Evolutionary conservation across 768 basidiomycete genomes (phyloP).

Genomic region (Leccinum subgranulosum): DNA sequence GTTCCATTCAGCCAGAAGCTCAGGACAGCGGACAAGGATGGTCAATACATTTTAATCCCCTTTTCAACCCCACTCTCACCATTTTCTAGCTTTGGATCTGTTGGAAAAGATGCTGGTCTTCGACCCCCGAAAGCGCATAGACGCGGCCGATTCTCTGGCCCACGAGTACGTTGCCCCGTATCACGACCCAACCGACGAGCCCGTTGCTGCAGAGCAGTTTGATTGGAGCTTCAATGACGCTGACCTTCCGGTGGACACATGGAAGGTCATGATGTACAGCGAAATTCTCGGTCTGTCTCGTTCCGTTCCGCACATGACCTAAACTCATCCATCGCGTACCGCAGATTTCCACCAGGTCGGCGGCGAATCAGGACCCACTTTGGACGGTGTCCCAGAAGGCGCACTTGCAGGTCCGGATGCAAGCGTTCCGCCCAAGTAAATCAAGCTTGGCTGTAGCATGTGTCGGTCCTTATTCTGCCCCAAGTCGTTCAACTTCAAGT

Average conservation of each 20-base stretch:
- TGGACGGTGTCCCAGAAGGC: slow-evolving; percentile 48
- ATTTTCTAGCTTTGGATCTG: slow-evolving; percentile 75
- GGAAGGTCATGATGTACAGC: slow-evolving; percentile 99
- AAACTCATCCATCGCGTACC: background rate
- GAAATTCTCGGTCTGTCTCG: slow-evolving; percentile 82
- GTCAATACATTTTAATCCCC: slow-evolving; percentile 39
- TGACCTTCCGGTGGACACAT: slow-evolving; percentile 95
- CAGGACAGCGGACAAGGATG: slow-evolving; percentile 80
- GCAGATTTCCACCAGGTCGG: slow-evolving; percentile 81
- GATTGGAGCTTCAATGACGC: slow-evolving; percentile 99
- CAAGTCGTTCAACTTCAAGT: too few relatives aligned
- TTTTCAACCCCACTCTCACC: slow-evolving; percentile 2
- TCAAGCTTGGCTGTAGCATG: slow-evolving; percentile 6
- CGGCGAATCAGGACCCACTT: slow-evolving; percentile 40
- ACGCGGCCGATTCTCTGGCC: slow-evolving; percentile 81
- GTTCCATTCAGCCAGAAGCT: slow-evolving; percentile 95
- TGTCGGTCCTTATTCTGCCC: slow-evolving; percentile 6
- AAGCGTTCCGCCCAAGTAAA: slow-evolving; percentile 11
- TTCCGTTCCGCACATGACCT: background rate
- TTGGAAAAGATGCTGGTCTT: slow-evolving; percentile 99
- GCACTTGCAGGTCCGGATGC: slow-evolving; percentile 66
- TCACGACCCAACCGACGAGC: slow-evolving; percentile 98
- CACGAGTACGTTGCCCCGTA: slow-evolving; percentile 97
- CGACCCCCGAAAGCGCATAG: slow-evolving; percentile 96
- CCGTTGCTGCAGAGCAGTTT: slow-evolving; percentile 88